phyloP scores from a whole-genome alignment of 768 basidiomycete genomes.

The Steccherinum ochraceum region DNA sequence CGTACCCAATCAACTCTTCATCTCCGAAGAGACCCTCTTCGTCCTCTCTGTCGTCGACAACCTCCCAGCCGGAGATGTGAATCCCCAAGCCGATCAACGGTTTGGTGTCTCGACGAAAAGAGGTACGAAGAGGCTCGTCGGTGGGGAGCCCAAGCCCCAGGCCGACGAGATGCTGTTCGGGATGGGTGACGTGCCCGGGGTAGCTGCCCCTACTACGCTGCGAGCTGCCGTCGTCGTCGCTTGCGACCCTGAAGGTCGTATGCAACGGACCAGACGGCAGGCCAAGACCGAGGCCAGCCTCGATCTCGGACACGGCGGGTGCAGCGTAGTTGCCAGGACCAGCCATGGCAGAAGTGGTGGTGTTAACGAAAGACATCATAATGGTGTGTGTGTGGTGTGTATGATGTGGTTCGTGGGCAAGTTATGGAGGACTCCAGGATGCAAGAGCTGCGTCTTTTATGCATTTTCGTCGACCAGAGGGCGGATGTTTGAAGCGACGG shows the following conservation, averaged over 20 bases:
- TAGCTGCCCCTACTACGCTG: not conserved
- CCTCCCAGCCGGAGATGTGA: not conserved
- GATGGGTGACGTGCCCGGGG: not conserved
- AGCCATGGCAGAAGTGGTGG: not conserved
- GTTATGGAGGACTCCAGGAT: not conserved
- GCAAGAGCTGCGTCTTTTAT: not conserved
- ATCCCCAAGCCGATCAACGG: not conserved
- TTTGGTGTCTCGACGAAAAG: too few species aligned
- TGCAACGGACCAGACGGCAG: not conserved
- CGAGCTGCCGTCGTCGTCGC: not conserved
- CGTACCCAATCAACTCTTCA: too few species aligned
- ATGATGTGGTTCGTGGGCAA: not conserved
- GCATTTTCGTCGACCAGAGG: not conserved
- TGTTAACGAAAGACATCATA: not conserved
- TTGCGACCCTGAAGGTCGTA: not conserved
- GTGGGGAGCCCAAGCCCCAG: not conserved
- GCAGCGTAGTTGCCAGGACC: not conserved
- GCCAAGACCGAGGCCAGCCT: not conserved
- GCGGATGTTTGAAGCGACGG: not conserved
- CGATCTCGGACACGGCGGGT: not conserved
- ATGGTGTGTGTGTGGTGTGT: not conserved
- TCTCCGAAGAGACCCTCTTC: too few species aligned
- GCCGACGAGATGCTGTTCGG: not conserved
- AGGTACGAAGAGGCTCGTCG: not conserved
- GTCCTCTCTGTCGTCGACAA: not conserved